Evolutionary conservation across 129 eudicot genomes (phyloP), one percentile per base, ranked within the genome.

Genomic region (Escallonia herrerae): DNA sequence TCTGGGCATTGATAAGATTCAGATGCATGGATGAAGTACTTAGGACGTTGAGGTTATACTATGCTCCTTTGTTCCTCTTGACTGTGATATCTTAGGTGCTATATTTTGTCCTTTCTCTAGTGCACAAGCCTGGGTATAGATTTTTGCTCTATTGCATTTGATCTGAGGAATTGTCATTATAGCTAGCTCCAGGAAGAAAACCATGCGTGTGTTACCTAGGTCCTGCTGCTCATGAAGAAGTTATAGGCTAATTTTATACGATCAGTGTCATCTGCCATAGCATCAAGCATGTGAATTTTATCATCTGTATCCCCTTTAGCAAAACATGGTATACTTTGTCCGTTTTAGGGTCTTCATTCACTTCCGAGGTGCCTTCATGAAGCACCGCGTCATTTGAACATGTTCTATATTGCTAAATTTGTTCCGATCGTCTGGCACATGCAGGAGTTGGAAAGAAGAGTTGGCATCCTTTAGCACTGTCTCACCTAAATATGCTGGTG

Each of bases 371-470:
- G 49, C 6, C 49, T 45, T 45, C 49, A 45, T 45, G 1, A 5
- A 8, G 49, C 7, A 45, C 49, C 49, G 49, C 7, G 2, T 45
- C 49, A 5, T 8, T 45, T 5, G 9, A 45, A 45, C 9, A 45
- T 45, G 9, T 45, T 45, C 2, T 2, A 13, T 43, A 10, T 5
- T 15, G 10, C 39, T 60, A 5, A 71, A 62, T n/a, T 22, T 54
- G 40, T 39, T 62, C 38, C 15, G 6, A 47, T 62, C 46, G 3
- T 8, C 58, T 63, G 43, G 52, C 43, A 51, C 65, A n/a, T n/a
- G 74, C 90, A 93, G 98, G 84, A 77, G 69, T 68, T 93, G 89
- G 95, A 85, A 93, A 67, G 87, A 81, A 79, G 95, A 89, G 64
- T 74, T 88, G 54, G 69, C 42, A 59, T 65, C 43, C 44, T 14